phyloP scores from a whole-genome alignment of 371 early-diverging fungal species.

The Fennellomyces sp. region DNA sequence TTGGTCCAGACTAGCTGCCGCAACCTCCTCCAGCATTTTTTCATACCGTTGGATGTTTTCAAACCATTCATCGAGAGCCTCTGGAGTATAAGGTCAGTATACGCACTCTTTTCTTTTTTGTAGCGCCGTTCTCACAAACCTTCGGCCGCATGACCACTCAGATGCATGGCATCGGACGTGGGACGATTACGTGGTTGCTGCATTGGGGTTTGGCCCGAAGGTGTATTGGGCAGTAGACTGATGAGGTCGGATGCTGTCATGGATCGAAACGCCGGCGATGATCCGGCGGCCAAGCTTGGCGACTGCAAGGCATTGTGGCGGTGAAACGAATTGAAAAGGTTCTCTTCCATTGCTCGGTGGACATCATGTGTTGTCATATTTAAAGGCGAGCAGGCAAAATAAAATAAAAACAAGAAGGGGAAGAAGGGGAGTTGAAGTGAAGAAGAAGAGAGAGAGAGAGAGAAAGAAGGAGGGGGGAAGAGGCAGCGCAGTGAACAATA shows the following conservation, averaged over 20 bases:
- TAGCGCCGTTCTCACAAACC: conserved; percentile 40
- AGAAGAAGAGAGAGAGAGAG: conserved; percentile 18
- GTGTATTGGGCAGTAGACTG: conserved; percentile 1
- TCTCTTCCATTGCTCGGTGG: conserved; percentile 38
- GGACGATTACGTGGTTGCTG: conserved; percentile 7
- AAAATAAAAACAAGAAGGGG: conserved; percentile 14
- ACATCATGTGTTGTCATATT: conserved; percentile 35
- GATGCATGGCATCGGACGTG: conserved; percentile 37
- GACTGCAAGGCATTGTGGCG: conserved; percentile 20
- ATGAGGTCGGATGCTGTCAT: conserved; percentile 43
- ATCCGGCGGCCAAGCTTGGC: conserved; percentile 3
- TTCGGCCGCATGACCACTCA: conserved; percentile 33
- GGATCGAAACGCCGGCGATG: conserved; percentile 24
- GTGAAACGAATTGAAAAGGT: conserved; percentile 35
- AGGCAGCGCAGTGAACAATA: conserved; percentile 4
- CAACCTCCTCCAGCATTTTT: conserved; percentile 93
- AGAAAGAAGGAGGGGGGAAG: conserved; percentile 8
- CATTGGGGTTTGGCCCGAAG: no score
- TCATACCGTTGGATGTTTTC: conserved; percentile 92
- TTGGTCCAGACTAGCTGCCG: conserved; percentile 89
- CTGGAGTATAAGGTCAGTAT: conserved; percentile 32
- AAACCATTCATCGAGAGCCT: conserved; percentile 91
- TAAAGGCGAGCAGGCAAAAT: conserved; percentile 4
- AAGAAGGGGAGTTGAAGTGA: conserved; percentile 7
- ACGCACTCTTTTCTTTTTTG: neutral